Evolutionary conservation across 1,284 basidiomycete genomes (phyloP).

Genomic region (Rhodofomes roseus): DNA sequence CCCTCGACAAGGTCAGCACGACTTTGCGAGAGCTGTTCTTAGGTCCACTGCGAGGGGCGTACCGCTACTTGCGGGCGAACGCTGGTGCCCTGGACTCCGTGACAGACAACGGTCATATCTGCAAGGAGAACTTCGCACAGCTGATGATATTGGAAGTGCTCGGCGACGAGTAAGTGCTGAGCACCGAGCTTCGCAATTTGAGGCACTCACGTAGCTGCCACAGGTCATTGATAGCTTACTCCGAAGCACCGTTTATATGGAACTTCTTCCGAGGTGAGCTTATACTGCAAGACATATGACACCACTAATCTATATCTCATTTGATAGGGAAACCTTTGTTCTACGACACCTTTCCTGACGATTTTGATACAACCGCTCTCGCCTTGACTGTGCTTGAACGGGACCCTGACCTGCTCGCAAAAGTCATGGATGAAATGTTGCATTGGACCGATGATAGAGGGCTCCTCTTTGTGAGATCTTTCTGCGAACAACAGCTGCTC

Average conservation of each 20-base stretch:
- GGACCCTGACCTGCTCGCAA: conserved; percentile 29
- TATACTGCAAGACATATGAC: neutral
- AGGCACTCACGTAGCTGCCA: neutral
- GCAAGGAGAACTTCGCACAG: conserved; percentile 52
- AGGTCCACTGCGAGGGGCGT: conserved; percentile 40
- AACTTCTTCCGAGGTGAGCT: conserved; percentile 46
- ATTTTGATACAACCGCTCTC: conserved; percentile 49
- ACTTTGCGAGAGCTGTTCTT: conserved; percentile 43
- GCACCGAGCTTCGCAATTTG: neutral
- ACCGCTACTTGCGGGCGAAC: conserved; percentile 34
- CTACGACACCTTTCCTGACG: conserved; percentile 31
- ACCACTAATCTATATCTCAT: neutral
- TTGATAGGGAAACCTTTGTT: neutral
- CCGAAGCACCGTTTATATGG: conserved; percentile 39
- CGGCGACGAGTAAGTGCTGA: conserved; percentile 33
- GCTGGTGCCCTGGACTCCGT: conserved; percentile 40
- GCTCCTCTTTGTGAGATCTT: conserved; percentile 35
- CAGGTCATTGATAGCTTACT: conserved; percentile 38
- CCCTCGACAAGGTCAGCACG: conserved; percentile 34
- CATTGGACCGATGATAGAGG: conserved; percentile 42
- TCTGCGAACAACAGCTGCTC: neutral
- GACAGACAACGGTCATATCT: conserved; percentile 34
- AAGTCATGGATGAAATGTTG: conserved; percentile 52
- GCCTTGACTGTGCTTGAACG: conserved; percentile 36
- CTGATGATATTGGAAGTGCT: conserved; percentile 50